A percentile compares a stretch with the other conserved stretches of the same genome.
Evolutionary conservation across 2,329 filamentous ascomycete species (phyloP).

Genomic region (Stagonosporopsis rhizophila): DNA sequence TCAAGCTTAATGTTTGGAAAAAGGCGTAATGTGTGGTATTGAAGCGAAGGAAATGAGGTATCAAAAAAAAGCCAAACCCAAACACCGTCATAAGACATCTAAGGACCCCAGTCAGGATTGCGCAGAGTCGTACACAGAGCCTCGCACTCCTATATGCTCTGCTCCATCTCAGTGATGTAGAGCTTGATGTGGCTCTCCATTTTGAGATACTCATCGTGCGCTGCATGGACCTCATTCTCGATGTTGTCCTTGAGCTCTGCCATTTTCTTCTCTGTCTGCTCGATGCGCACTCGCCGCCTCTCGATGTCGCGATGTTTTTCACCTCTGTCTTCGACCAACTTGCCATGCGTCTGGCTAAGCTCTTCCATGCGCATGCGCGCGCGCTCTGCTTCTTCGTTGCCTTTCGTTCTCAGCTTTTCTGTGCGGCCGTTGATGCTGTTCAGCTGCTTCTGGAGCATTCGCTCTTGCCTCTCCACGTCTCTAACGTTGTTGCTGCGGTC

Average conservation of each 20-base stretch:
- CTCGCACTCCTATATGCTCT: conserved; percentile 59
- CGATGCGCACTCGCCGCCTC: conserved; percentile 87
- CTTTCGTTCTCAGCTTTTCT: conserved; percentile 80
- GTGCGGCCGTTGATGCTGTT: conserved; percentile 87
- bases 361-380: conserved; percentile 92
- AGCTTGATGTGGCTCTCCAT: conserved; percentile 96
- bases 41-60: conserved; percentile 12
- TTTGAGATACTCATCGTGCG: conserved; percentile 95
- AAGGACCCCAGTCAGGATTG: conserved; percentile 2
- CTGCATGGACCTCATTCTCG: conserved; percentile 88
- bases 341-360: conserved; percentile 78
- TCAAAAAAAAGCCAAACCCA: conserved; percentile 5
- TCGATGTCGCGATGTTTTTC: conserved; percentile 94
- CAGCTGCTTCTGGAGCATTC: conserved; percentile 81
- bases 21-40: background rate
- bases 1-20: background rate
- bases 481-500: conserved; percentile 88
- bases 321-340: conserved; percentile 81
- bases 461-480: conserved; percentile 89
- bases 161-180: conserved; percentile 99
- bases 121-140: conserved; percentile 6
- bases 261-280: conserved; percentile 99
- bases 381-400: conserved; percentile 78
- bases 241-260: conserved; percentile 97
- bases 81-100: conserved; percentile 19